phyloP scores from a whole-genome alignment of 2,329 filamentous ascomycete species.

The Herpotrichia juniperi region DNA sequence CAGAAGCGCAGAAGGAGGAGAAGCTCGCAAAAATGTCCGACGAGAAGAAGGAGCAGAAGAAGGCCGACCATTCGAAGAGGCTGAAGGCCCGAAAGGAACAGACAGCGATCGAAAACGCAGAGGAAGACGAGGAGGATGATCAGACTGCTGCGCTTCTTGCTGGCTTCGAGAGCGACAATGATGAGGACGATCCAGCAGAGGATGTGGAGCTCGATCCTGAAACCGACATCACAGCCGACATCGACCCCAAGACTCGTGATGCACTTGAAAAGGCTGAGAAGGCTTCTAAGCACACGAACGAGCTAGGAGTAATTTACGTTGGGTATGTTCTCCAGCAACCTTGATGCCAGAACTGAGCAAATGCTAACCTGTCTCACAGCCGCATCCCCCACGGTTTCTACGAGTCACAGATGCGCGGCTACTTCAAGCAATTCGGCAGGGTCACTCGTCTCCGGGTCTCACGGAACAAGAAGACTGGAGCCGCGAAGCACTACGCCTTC shows the following conservation, averaged over 20 bases:
- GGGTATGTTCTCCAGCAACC: constrained; percentile 57
- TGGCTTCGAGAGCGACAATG: constrained; percentile 56
- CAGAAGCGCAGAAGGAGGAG: too few species aligned
- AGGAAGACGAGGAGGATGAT: constrained; percentile 46
- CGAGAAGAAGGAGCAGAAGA: constrained; percentile 26
- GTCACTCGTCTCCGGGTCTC: constrained; percentile 82
- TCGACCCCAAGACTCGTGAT: constrained; percentile 41
- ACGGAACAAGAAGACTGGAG: constrained; percentile 89
- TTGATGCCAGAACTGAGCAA: background rate
- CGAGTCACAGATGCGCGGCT: constrained; percentile 91
- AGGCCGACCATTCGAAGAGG: constrained; percentile 9
- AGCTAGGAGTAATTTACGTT: constrained; percentile 84
- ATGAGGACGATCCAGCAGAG: constrained; percentile 47
- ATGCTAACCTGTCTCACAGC: constrained; percentile 38
- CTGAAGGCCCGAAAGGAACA: constrained; percentile 14
- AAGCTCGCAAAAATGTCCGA: background rate
- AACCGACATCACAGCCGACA: constrained; percentile 42
- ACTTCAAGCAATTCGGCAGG: constrained; percentile 91
- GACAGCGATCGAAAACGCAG: constrained; percentile 24
- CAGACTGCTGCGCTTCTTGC: constrained; percentile 59
- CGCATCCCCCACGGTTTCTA: constrained; percentile 96
- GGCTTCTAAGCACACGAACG: constrained; percentile 58
- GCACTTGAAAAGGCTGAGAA: constrained; percentile 57
- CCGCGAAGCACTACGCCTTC: constrained; percentile 93
- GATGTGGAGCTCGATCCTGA: constrained; percentile 47